Evolutionary conservation across 331 rosid species (phyloP).

Genomic region (Telfairia occidentalis): DNA sequence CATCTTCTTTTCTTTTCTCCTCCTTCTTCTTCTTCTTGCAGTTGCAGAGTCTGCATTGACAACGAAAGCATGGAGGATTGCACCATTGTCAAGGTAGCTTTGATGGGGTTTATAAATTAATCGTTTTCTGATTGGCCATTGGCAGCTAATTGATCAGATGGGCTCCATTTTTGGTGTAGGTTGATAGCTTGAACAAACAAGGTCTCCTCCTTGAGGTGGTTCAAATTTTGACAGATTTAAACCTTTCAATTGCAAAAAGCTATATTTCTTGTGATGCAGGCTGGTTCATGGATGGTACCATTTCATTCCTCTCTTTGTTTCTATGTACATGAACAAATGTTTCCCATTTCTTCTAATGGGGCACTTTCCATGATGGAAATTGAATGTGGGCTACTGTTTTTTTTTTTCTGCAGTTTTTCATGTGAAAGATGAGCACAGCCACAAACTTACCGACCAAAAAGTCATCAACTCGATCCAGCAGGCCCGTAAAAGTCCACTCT

Average conservation of each 20-base stretch:
- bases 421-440: conserved; percentile 47
- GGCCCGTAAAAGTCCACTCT: conserved; percentile 19
- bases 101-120: background rate
- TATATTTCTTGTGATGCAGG: conserved; percentile 56
- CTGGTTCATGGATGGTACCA: conserved; percentile 68
- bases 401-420: conserved; percentile 41
- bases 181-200: conserved; percentile 55
- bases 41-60: conserved; percentile 56
- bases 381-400: background rate
- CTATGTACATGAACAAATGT: background rate
- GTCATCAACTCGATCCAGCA: conserved; percentile 37
- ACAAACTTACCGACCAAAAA: conserved; percentile 41
- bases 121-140: background rate
- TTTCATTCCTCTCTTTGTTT: background rate
- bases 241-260: conserved; percentile 55
- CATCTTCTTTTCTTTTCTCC: background rate
- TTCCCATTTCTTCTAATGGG: background rate
- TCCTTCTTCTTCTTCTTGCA: conserved; percentile 10
- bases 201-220: conserved; percentile 67
- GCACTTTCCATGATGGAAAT: background rate
- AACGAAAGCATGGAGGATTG: conserved; percentile 54
- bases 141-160: background rate
- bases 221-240: conserved; percentile 61
- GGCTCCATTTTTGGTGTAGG: conserved; percentile 24
- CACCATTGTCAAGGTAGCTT: conserved; percentile 52